Evolutionary conservation across 768 basidiomycete genomes (phyloP).

Genomic region (Boletus rubroflammeus): DNA sequence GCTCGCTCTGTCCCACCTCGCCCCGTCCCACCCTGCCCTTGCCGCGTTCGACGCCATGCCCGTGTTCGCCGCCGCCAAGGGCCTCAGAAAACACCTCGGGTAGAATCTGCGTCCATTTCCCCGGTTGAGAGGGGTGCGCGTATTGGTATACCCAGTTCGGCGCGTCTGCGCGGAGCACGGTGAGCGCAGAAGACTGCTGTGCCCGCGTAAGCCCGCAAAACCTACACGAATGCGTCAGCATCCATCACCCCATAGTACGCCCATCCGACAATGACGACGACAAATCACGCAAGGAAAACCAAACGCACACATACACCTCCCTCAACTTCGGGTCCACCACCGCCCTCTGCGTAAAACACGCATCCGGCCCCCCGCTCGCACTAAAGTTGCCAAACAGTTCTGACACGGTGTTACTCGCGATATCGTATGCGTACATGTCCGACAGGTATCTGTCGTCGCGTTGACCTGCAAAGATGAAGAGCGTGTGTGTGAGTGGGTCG

Average conservation of each 20-base stretch:
- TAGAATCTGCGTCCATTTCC: slow-evolving; percentile 61
- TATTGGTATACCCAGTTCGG: slow-evolving; percentile 72
- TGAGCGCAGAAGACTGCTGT: slow-evolving; percentile 36
- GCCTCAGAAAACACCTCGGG: slow-evolving; percentile 29
- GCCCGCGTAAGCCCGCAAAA: slow-evolving; percentile 59
- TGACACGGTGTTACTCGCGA: slow-evolving; percentile 51
- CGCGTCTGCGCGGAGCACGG: slow-evolving; percentile 43
- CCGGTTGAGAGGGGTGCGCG: slow-evolving; percentile 44
- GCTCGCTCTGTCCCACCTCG: slow-evolving; percentile 18
- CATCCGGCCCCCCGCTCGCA: slow-evolving; percentile 59
- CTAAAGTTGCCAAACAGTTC: slow-evolving; percentile 65
- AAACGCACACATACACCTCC: slow-evolving; percentile 70
- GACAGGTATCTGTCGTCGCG: slow-evolving; percentile 61
- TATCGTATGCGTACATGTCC: slow-evolving; percentile 76
- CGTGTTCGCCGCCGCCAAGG: background rate
- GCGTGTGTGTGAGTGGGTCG: slow-evolving; percentile 51
- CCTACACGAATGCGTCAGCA: slow-evolving; percentile 31
- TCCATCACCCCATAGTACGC: background rate
- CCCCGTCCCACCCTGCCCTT: background rate
- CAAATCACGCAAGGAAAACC: background rate
- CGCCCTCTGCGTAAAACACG: slow-evolving; percentile 72
- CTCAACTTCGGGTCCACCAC: slow-evolving; percentile 58
- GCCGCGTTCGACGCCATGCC: background rate
- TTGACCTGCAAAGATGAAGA: slow-evolving; percentile 76
- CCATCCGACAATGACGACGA: background rate